These are phyloP conservation scores for Aspergillus novoparasiticus DNA, from an alignment of 2,329 filamentous ascomycete genomes.

Conservation along the genomic window DNA sequence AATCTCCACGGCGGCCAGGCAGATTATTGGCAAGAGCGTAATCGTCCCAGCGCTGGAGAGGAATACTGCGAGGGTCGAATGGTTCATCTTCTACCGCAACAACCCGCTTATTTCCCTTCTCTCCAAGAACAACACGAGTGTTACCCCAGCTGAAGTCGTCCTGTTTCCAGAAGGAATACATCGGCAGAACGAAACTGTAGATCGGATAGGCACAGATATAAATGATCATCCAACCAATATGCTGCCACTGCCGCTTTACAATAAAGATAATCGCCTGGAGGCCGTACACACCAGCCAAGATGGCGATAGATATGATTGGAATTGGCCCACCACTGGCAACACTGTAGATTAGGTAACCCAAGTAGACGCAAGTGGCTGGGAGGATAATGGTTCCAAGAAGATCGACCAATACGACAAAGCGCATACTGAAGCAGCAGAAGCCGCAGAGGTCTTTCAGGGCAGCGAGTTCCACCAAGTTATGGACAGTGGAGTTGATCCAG, in stretches of 20 bases:
- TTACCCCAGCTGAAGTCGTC: slow-evolving; percentile 99
- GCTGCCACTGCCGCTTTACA: slow-evolving; percentile 95
- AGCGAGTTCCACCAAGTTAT: slow-evolving; percentile 91
- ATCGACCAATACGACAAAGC: slow-evolving; percentile 94
- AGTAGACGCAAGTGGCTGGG: slow-evolving; percentile 82
- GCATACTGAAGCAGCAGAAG: slow-evolving; percentile 99
- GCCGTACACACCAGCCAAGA: slow-evolving; percentile 91
- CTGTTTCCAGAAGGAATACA: slow-evolving; percentile 99
- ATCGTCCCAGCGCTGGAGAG: slow-evolving; percentile 95
- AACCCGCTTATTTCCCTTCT: slow-evolving; percentile 88
- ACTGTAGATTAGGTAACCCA: slow-evolving; percentile 83
- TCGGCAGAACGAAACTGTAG: slow-evolving; percentile 84
- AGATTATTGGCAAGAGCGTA: slow-evolving; percentile 86
- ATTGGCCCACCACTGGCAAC: slow-evolving; percentile 75
- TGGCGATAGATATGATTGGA: slow-evolving; percentile 82
- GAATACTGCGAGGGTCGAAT: slow-evolving; percentile 90
- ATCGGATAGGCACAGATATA: slow-evolving; percentile 95
- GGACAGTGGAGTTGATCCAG: slow-evolving; percentile 99
- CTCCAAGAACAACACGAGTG: slow-evolving; percentile 93
- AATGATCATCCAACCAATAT: slow-evolving; percentile 99
- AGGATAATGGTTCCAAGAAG: slow-evolving; percentile 90
- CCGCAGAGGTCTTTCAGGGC: slow-evolving; percentile 92
- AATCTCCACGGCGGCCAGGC: slow-evolving; percentile 80
- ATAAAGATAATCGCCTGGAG: slow-evolving; percentile 96
- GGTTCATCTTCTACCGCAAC: slow-evolving; percentile 79